A percentile compares a stretch with the other conserved stretches of the same genome.
phyloP scores from a whole-genome alignment of 129 eudicot genomes.

The Pittosporum tobira region DNA sequence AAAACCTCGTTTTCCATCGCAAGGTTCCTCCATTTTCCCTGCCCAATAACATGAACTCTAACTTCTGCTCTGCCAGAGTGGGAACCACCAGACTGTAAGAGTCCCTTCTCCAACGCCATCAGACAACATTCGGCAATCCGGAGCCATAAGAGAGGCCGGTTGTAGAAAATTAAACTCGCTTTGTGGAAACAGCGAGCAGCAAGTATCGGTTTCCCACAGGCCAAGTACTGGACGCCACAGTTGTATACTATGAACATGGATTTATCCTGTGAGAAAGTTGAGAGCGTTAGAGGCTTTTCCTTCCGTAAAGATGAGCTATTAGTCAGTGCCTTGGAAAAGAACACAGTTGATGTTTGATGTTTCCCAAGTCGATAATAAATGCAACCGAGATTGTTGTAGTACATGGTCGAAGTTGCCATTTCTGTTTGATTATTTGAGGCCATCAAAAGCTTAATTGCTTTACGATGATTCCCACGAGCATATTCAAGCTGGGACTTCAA shows the following conservation, averaged over 20 bases:
- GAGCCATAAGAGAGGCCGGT: slow-evolving; percentile 82
- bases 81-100: slow-evolving; percentile 15
- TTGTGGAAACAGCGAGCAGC: slow-evolving; percentile 70
- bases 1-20: slow-evolving; percentile 32
- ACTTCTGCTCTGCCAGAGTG: slow-evolving; percentile 26
- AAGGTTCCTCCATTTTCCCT: slow-evolving; percentile 83
- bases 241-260: slow-evolving; percentile 60
- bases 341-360: slow-evolving; percentile 53
- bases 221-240: slow-evolving; percentile 61
- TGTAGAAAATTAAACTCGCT: slow-evolving; percentile 52
- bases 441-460: slow-evolving; percentile 83
- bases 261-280: slow-evolving; percentile 60
- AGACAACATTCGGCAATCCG: slow-evolving; percentile 79
- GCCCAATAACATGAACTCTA: slow-evolving; percentile 50
- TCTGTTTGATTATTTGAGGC: slow-evolving; percentile 57
- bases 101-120: slow-evolving; percentile 58
- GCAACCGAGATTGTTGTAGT: slow-evolving; percentile 84
- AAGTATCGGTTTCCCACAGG: slow-evolving; percentile 68
- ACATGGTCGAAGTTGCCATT: slow-evolving; percentile 47
- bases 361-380: slow-evolving; percentile 68
- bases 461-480: slow-evolving; percentile 65
- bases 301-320: slow-evolving; percentile 41
- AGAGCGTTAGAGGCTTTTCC: slow-evolving; percentile 54
- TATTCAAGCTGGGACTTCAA: slow-evolving; percentile 87
- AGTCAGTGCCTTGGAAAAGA: slow-evolving; percentile 59